Conservation (phyloP, 768 basidiomycete species). For the Lyophyllum semitale region DNA sequence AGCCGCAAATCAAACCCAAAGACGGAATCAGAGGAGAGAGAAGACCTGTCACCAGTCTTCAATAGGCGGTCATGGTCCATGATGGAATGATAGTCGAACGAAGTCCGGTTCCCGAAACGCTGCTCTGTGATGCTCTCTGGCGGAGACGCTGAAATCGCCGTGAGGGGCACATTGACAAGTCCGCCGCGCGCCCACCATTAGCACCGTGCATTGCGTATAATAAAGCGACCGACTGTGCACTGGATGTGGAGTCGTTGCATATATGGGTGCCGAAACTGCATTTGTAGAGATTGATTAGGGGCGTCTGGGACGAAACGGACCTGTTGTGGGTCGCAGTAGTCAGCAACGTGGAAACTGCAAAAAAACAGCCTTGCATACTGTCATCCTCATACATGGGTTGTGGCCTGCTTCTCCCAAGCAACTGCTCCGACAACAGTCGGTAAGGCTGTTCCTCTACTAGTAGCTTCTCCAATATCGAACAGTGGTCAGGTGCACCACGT, state of each 20-base stretch:
- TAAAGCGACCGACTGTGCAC: slow-evolving; percentile 57
- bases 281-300: slow-evolving; percentile 75
- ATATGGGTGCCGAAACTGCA: slow-evolving; percentile 55
- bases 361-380: slow-evolving; percentile 40
- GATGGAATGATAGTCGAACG: slow-evolving; percentile 70
- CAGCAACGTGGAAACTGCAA: slow-evolving; percentile 3
- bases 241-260: slow-evolving; percentile 62
- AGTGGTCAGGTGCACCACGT: slow-evolving; percentile 33
- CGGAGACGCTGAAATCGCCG: slow-evolving; percentile 69
- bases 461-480: slow-evolving; percentile 16
- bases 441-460: slow-evolving; percentile 18
- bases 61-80: slow-evolving; percentile 51
- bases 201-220: slow-evolving; percentile 57
- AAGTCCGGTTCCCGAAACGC: slow-evolving; percentile 35
- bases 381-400: slow-evolving; percentile 54
- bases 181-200: slow-evolving; percentile 55
- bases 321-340: slow-evolving; percentile 59
- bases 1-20: slow-evolving; percentile 53
- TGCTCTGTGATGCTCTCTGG: slow-evolving; percentile 37
- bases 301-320: slow-evolving; percentile 54
- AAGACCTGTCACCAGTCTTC: slow-evolving; percentile 53
- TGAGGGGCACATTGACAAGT: slow-evolving; percentile 57
- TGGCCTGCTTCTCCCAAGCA: slow-evolving; percentile 50
- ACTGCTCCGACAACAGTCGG: slow-evolving; percentile 68
- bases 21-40: slow-evolving; percentile 57